Percentiles rank a stretch among this genome's conserved stretches.
These are phyloP conservation scores for Gyrodon lividus DNA, from an alignment of 768 basidiomycete genomes.

Conservation along the genomic window DNA sequence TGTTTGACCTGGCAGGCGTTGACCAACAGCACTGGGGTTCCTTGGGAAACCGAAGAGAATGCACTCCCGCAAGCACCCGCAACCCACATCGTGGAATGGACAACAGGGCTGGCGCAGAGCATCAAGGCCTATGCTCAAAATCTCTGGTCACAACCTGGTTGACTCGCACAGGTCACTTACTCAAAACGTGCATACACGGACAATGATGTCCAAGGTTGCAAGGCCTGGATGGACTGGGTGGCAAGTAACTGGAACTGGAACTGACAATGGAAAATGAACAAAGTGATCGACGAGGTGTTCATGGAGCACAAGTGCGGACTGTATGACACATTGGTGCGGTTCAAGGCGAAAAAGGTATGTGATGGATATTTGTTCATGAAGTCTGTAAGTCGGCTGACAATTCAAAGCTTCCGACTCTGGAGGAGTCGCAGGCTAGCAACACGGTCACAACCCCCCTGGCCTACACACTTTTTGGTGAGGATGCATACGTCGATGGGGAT, in stretches of 20 bases:
- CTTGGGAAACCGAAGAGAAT: neutral
- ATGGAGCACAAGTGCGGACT: neutral
- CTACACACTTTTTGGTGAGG: neutral
- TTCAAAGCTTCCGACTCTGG: neutral
- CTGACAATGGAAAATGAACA: neutral
- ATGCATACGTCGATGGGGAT: neutral
- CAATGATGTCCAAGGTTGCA: neutral
- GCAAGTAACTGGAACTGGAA: neutral
- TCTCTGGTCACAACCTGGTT: neutral
- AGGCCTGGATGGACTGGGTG: neutral
- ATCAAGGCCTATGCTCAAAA: neutral
- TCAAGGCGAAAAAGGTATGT: neutral
- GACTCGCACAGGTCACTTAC: neutral
- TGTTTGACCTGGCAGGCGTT: neutral
- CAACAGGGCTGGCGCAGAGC: neutral
- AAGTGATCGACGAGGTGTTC: neutral
- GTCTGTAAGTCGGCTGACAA: too few relatives aligned
- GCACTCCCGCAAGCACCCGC: neutral
- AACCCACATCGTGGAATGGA: neutral
- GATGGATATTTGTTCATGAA: too few relatives aligned
- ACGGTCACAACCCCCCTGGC: neutral
- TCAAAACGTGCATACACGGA: neutral
- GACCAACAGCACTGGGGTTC: neutral
- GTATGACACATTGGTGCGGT: neutral
- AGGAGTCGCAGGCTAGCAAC: neutral